phyloP scores from a whole-genome alignment of 2,329 filamentous ascomycete species.

The Hypoxylon rubiginosum region DNA sequence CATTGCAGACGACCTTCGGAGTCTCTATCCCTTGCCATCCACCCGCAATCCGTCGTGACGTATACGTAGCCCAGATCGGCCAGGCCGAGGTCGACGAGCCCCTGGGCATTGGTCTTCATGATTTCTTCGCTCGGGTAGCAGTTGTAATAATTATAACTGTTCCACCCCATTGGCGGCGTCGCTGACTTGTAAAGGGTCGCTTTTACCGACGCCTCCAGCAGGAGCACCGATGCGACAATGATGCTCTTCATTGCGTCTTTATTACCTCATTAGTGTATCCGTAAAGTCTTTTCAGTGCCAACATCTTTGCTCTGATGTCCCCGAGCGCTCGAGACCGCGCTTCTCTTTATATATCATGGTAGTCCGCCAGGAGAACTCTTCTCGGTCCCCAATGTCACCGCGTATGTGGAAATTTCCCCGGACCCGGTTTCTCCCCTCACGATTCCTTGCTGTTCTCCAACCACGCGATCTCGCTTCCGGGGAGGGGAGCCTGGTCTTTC shows the following conservation, averaged over 20 bases:
- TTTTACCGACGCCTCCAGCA: conserved; percentile 33
- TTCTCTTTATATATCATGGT: conserved; percentile 19
- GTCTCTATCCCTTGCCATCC: conserved; percentile 59
- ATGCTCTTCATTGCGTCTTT: conserved; percentile 17
- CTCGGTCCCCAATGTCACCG: conserved; percentile 20
- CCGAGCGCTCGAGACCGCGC: neutral
- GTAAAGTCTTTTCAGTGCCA: neutral
- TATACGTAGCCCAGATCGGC: conserved; percentile 66
- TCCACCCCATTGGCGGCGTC: conserved; percentile 67
- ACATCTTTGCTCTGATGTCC: conserved; percentile 1
- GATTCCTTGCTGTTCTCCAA: conserved; percentile 17
- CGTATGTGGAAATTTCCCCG: conserved; percentile 6
- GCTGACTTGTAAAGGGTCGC: conserved; percentile 41
- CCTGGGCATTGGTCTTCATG: conserved; percentile 65
- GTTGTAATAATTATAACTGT: conserved; percentile 69
- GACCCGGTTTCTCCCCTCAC: conserved; percentile 16
- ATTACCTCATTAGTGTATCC: neutral
- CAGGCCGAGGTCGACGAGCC: conserved; percentile 65
- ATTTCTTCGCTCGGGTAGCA: conserved; percentile 64
- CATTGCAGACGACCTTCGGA: conserved; percentile 62
- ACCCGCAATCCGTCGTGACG: conserved; percentile 71
- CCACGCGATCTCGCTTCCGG: conserved; percentile 26
- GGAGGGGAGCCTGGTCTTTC: conserved; percentile 34
- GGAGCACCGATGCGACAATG: conserved; percentile 10
- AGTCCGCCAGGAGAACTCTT: conserved; percentile 10